Evolutionary conservation across 768 basidiomycete genomes (phyloP), one percentile per base, ranked within the genome.

Genomic region (Clavulina sp.): DNA sequence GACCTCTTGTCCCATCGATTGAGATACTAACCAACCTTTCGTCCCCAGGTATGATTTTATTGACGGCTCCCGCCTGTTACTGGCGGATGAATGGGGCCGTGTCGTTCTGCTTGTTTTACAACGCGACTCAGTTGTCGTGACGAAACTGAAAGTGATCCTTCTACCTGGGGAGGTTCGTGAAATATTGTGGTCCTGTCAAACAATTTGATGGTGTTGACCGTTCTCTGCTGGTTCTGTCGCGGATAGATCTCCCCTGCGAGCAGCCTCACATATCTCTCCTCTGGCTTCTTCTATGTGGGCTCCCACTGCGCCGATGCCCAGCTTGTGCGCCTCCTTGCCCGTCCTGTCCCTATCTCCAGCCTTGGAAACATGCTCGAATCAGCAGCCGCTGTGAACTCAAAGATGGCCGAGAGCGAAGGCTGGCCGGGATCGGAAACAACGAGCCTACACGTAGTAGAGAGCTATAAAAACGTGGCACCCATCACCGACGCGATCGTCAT

Each of bases 251-350:
- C 87, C 1, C 70, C 85, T 6, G 68, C 86, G 0, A 82, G 71
- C 6, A 73, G 77, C 7, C 60, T 93, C 54, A 77, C 81, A 1
- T 81, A 87, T 58, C 70, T 95, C 9, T 70, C 77, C 4, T 72
- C 75, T 44, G 79, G 84, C 61, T 64, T 74, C 5, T 56, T 89
- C 5, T 93, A 80, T 59, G 68, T 89, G 21, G 84, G 87, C 18
- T 91, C 88, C 4, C 82, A 87, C 57, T 68, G 74, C 16, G 86
- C 85, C 18, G 79, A 91, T 61, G 82, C 86, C 1, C 84, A 88
- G 56, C 65, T 92, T 6, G 58, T 91, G 2, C 70, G 73, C 48
- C 73, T 93, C 51, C 77, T 5, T 66, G 21, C 54, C 52, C 18
- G 61, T 58, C 18, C 57, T 47, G n/a, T n/a, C n/a, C n/a, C n/a